Evolutionary conservation across 768 basidiomycete genomes (phyloP).

Genomic region (Gloeopeniophorella convolvens): DNA sequence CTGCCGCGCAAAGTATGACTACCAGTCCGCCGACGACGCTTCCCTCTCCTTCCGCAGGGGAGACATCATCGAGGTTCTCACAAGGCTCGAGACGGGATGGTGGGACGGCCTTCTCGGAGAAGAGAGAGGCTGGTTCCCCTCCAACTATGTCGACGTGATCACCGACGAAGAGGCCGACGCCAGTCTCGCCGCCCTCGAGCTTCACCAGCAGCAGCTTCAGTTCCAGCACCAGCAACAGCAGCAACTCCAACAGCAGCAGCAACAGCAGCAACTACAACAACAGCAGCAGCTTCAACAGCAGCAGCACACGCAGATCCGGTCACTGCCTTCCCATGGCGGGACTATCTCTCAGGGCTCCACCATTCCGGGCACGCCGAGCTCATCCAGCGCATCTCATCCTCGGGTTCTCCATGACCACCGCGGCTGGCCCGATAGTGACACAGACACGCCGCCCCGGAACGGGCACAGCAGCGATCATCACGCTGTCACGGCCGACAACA

Average conservation of each 20-base stretch:
- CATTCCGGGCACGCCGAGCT: slow-evolving; percentile 36
- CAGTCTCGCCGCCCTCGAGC: slow-evolving; percentile 47
- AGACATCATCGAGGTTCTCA: slow-evolving; percentile 92
- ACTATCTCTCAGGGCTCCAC: no score
- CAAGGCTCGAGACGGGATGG: slow-evolving; percentile 90
- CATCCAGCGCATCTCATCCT: slow-evolving; percentile 6
- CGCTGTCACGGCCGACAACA: slow-evolving; percentile 25
- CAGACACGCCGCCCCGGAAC: slow-evolving; percentile 26
- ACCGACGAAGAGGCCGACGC: slow-evolving; percentile 76
- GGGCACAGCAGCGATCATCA: slow-evolving; percentile 32
- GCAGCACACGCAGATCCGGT: background rate
- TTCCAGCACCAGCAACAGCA: slow-evolving; percentile 8
- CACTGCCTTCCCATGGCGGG: slow-evolving; percentile 18
- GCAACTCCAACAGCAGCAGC: no score
- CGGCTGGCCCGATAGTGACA: slow-evolving; percentile 51
- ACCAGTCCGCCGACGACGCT: slow-evolving; percentile 79
- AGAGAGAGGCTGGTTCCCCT: slow-evolving; percentile 95
- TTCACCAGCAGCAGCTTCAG: slow-evolving; percentile 18
- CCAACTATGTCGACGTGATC: slow-evolving; percentile 84
- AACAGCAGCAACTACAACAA: background rate
- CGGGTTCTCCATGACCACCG: slow-evolving; percentile 39
- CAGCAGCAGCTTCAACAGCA: no score
- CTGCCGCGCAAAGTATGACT: slow-evolving; percentile 90
- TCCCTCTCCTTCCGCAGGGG: slow-evolving; percentile 82
- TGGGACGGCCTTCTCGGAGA: slow-evolving; percentile 93